A percentile compares a stretch with the other conserved stretches of the same genome.
phyloP scores from a whole-genome alignment of 306 rosid species.

The Parietaria judaica region DNA sequence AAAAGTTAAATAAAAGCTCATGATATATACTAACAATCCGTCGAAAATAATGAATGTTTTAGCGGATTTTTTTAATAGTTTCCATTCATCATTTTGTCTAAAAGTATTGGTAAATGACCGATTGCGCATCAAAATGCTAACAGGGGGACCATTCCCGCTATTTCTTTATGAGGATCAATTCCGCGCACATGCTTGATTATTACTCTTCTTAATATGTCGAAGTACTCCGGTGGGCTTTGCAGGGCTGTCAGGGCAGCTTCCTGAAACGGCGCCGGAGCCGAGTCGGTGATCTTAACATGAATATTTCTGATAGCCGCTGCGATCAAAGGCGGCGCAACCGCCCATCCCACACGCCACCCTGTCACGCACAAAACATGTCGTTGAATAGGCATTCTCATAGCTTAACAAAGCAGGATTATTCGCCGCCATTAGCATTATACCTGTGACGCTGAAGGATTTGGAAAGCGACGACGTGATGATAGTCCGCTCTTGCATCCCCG shows the following conservation, averaged over 20 bases:
- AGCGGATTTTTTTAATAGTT: too few species aligned
- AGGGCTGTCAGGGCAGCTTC: conserved; percentile 83
- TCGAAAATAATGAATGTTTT: too few species aligned
- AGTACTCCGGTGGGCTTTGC: conserved; percentile 59
- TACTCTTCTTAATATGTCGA: conserved; percentile 40
- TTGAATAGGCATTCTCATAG: neutral
- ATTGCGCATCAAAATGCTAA: too few species aligned
- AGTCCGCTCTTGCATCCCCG: conserved; percentile 78
- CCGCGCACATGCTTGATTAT: too few species aligned
- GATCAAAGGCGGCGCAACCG: conserved; percentile 65
- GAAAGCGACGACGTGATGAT: conserved; percentile 77
- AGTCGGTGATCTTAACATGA: conserved; percentile 55
- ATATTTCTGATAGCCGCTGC: conserved; percentile 74
- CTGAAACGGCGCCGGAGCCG: conserved; percentile 89
- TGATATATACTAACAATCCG: too few species aligned
- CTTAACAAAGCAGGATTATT: too few species aligned
- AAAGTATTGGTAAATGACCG: too few species aligned
- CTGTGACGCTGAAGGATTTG: conserved; percentile 72
- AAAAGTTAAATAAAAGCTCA: neutral
- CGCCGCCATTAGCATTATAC: conserved; percentile 12
- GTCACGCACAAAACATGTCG: conserved; percentile 7
- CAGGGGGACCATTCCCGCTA: too few species aligned
- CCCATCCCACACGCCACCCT: conserved; percentile 99
- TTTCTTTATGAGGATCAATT: too few species aligned
- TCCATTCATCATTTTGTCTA: too few species aligned